Conservation (phyloP, 176 grass and related monocot species). For the Aegilops speltoides region DNA sequence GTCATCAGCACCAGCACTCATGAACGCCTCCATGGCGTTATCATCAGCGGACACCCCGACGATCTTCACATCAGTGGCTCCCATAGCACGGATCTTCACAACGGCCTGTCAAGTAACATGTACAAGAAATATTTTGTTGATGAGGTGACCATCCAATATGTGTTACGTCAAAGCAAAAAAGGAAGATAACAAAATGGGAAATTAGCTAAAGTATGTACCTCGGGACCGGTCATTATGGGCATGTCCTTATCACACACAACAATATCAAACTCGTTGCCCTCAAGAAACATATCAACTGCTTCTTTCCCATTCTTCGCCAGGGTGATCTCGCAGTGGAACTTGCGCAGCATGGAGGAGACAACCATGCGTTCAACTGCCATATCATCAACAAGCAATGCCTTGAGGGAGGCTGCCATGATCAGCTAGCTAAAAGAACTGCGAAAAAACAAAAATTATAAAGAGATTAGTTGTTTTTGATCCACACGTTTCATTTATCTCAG, state of each 20-base stretch:
- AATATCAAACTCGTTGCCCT: constrained; percentile 32
- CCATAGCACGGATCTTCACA: constrained; percentile 29
- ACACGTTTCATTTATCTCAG: too few species aligned
- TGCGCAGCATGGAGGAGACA: background rate
- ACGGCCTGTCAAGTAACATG: background rate
- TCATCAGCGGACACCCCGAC: constrained; percentile 27
- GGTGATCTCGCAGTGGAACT: background rate
- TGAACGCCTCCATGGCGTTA: background rate
- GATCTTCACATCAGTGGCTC: constrained; percentile 24
- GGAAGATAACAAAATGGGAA: background rate
- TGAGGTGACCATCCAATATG: too few species aligned
- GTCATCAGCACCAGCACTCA: constrained; percentile 14
- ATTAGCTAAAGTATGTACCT: constrained; percentile 2
- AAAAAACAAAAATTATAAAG: background rate
- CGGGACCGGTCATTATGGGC: constrained; percentile 27
- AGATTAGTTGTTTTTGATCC: background rate
- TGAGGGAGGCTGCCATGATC: background rate
- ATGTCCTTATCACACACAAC: constrained; percentile 29
- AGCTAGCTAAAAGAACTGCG: background rate
- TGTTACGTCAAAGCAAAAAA: too few species aligned
- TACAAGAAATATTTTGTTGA: background rate
- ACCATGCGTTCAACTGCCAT: background rate
- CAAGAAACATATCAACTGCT: constrained; percentile 27
- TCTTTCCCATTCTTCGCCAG: constrained; percentile 32
- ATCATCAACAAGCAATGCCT: constrained; percentile 25